Conservation (phyloP, 306 rosid genomes). For the Quillaja saponaria region DNA sequence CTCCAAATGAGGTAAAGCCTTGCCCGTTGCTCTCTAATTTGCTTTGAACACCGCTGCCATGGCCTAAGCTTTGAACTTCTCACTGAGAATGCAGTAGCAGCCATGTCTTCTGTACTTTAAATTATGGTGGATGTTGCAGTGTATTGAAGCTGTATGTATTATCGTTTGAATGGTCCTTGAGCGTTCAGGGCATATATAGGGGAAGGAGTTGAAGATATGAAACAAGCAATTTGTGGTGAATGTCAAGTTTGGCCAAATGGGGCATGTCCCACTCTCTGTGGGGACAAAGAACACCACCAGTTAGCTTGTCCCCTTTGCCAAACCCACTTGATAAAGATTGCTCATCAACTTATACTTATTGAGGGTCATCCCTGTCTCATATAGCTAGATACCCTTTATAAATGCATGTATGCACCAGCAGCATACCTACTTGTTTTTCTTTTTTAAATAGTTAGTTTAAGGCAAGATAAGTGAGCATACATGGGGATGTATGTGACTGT, state of each 20-base stretch:
- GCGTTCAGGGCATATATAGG: conserved; percentile 15
- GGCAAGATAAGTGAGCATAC: conserved; percentile 2
- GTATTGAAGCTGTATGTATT: conserved; percentile 8
- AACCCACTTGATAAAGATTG: conserved; percentile 52
- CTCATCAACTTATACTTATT: conserved; percentile 44
- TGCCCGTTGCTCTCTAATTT: conserved; percentile 69
- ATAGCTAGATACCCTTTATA: conserved; percentile 19
- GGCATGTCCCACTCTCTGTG: conserved; percentile 39
- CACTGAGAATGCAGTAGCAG: conserved; percentile 45
- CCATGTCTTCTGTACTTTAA: conserved; percentile 37
- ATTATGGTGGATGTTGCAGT: neutral
- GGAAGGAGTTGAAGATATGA: conserved; percentile 38
- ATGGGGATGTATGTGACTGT: no score
- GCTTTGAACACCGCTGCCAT: conserved; percentile 72
- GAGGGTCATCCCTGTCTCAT: conserved; percentile 48
- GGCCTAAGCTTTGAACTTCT: conserved; percentile 59
- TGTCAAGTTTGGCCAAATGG: conserved; percentile 40
- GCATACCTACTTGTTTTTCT: neutral
- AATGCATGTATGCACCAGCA: neutral
- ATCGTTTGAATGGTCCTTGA: conserved; percentile 27
- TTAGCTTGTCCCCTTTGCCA: conserved; percentile 48
- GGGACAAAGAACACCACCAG: conserved; percentile 39
- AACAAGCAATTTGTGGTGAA: conserved; percentile 58
- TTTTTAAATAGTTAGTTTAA: conserved; percentile 15
- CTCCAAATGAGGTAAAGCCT: conserved; percentile 95